Percentiles rank a stretch among this genome's conserved stretches.
Conservation (phyloP, 352 stramenopile genomes). For the Sclerospora graminicola region DNA sequence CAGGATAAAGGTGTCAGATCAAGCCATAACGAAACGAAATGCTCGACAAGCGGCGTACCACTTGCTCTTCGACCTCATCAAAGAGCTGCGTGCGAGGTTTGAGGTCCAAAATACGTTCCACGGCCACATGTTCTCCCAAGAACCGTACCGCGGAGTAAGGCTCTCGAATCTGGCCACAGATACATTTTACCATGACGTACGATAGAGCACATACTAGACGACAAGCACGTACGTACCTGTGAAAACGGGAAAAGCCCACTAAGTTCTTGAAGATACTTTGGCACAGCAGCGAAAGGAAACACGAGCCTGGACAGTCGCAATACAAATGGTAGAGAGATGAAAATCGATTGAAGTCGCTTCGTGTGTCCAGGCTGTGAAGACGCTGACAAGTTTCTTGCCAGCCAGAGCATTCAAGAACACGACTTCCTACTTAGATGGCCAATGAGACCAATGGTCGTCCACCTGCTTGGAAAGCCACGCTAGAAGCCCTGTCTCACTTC, state of each 20-base stretch:
- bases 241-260: slow-evolving; percentile 77
- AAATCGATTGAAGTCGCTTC: slow-evolving; percentile 78
- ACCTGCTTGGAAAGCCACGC: slow-evolving; percentile 35
- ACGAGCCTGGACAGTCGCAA: slow-evolving; percentile 85
- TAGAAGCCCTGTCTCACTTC: too few relatives aligned
- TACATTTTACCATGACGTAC: too few relatives aligned
- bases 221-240: slow-evolving; percentile 43
- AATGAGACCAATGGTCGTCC: slow-evolving; percentile 80
- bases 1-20: not conserved
- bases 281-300: slow-evolving; percentile 70
- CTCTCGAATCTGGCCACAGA: slow-evolving; percentile 62
- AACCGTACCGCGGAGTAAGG: slow-evolving; percentile 83
- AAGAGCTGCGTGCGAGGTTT: slow-evolving; percentile 66
- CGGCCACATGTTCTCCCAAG: slow-evolving; percentile 57
- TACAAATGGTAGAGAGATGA: slow-evolving; percentile 75
- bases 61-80: slow-evolving; percentile 63
- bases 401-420: slow-evolving; percentile 77
- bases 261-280: slow-evolving; percentile 79
- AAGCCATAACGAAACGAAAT: not conserved
- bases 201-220: too few relatives aligned
- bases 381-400: slow-evolving; percentile 82
- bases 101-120: slow-evolving; percentile 63
- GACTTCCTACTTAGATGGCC: slow-evolving; percentile 84
- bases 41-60: slow-evolving; percentile 24
- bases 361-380: slow-evolving; percentile 83